Conservation (phyloP, 2,329 filamentous ascomycete genomes). For the Aaosphaeria pasadenensis region DNA sequence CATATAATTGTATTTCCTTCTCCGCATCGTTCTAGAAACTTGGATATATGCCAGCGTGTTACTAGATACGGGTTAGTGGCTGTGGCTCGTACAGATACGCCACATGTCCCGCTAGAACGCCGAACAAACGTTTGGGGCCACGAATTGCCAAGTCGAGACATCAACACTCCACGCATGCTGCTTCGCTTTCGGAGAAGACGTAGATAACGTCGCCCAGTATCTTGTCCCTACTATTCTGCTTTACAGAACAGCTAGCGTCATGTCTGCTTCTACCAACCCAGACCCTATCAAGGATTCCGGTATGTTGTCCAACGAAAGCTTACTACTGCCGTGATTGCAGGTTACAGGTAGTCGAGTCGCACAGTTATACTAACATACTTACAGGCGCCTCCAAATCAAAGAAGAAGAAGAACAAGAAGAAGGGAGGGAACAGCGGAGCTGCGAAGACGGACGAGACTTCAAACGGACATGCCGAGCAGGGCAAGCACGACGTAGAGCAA, state of each 20-base stretch:
- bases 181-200: not conserved
- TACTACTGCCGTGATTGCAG: not conserved
- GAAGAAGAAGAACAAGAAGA: conserved; percentile 43
- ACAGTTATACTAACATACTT: conserved; percentile 14
- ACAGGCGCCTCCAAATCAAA: conserved; percentile 29
- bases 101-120: conserved; percentile 18
- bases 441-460: conserved; percentile 23
- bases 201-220: too few relatives aligned
- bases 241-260: conserved; percentile 5
- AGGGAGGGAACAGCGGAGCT: conserved; percentile 15
- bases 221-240: too few relatives aligned
- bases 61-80: not conserved
- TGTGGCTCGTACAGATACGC: conserved; percentile 23
- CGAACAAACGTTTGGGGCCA: conserved; percentile 29
- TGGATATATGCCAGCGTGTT: too few relatives aligned
- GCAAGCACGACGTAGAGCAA: conserved; percentile 12
- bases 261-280: conserved; percentile 25
- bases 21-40: too few relatives aligned
- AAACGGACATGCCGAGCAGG: conserved; percentile 22
- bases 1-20: too few relatives aligned
- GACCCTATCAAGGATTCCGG: conserved; percentile 33
- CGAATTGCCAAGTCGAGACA: conserved; percentile 32
- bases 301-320: conserved; percentile 24
- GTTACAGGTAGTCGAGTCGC: not conserved
- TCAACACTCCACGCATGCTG: conserved; percentile 13